These are phyloP conservation scores for Huntiella decipiens DNA, from an alignment of 2,329 filamentous ascomycete species.

Conservation along the genomic window DNA sequence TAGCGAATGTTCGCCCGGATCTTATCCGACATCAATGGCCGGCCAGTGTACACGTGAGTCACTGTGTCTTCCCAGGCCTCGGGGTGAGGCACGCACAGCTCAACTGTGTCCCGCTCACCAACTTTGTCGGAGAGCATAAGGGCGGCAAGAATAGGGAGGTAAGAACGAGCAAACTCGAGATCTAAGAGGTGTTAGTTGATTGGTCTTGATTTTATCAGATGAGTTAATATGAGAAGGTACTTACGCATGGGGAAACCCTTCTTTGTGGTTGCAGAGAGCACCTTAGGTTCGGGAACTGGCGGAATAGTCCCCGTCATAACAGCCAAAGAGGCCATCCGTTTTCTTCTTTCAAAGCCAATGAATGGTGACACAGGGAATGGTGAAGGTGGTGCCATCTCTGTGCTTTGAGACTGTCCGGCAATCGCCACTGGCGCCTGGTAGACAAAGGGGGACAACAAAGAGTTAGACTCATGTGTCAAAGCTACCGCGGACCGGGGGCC, in stretches of 20 bases:
- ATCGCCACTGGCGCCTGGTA: neutral
- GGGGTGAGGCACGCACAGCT: constrained; percentile 38
- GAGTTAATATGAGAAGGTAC: constrained; percentile 15
- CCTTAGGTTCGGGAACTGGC: no score
- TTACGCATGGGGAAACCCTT: constrained; percentile 28
- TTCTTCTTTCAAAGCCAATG: constrained; percentile 9
- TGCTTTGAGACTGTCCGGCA: neutral
- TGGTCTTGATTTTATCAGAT: neutral
- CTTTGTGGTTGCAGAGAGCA: neutral
- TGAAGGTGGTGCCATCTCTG: neutral
- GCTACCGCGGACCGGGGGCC: neutral
- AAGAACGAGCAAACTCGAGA: constrained; percentile 26
- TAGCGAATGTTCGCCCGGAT: constrained; percentile 35
- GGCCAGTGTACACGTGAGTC: constrained; percentile 34
- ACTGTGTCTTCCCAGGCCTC: constrained; percentile 36
- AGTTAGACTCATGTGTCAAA: neutral
- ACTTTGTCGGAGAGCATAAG: constrained; percentile 36
- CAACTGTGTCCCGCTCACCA: constrained; percentile 31
- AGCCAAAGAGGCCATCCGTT: constrained; percentile 4
- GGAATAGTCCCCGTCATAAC: neutral
- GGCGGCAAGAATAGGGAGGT: constrained; percentile 33
- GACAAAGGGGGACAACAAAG: constrained; percentile 4
- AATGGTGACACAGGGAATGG: constrained; percentile 6
- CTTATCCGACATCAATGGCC: constrained; percentile 25
- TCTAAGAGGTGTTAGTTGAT: constrained; percentile 19